Evolutionary conservation across 192 early-diverging fungal species (phyloP), one percentile per base, ranked within the genome.

Genomic region (Allomyces macrogynus): DNA sequence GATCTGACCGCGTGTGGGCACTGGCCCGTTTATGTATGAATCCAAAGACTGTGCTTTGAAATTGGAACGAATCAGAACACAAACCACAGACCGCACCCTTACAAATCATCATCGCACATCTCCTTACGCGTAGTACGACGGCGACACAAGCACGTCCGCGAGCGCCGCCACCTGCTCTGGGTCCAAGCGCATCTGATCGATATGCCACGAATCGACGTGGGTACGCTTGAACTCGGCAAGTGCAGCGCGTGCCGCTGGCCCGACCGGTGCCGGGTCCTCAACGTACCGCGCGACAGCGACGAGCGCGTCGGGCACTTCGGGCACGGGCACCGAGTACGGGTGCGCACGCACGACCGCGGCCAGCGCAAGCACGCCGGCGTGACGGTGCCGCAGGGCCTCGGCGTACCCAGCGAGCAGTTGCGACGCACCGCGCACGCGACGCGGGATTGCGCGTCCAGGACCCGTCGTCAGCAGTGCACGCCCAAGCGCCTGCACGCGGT

Each of bases 191-290:
- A 75, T 75, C 71, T 81, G 80, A 66, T 97, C 91, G 65, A 92
- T 84, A 64, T 91, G 89, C 94, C 94, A 97, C 10, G 86, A 88
- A 67, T 97, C 94, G 65, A 89, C 88, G 69, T 97, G 94, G 5
- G 94, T 97, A 62, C 94, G 76, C 67, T 87, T 78, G 69, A 97
- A 97, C 67, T 97, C 92, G 7, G 91, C 84, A 81, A 95, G 94
- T 22, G 85, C 86, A 62, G 85, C 86, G 65, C 86, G 81, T 5
- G 93, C 87, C 3, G 94, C 88, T 5, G 85, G 82, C 74, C 82
- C 81, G 67, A 97, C 88, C 4, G 93, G 90, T 10, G 82, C 84
- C 10, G 88, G 88, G 65, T 93, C 91, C 23, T 83, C 85, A 27
- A 88, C 84, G 74, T 86, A 92, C 16, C 72, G 69, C 8, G 91